Evolutionary conservation across 2,329 filamentous ascomycete species (phyloP).

Genomic region (Penicillium psychrosexuale): DNA sequence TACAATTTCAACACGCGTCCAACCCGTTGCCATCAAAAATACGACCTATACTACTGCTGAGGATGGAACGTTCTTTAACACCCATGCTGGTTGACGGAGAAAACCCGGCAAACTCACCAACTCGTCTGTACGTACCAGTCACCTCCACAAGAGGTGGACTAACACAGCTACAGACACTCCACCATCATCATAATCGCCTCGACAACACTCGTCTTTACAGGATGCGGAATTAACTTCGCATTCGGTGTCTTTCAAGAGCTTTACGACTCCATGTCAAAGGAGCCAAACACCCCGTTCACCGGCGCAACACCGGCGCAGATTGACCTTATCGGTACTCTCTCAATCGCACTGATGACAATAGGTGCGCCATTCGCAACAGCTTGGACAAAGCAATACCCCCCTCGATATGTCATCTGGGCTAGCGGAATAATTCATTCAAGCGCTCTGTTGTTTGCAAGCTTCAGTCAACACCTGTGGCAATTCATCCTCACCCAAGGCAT

Average conservation of each 20-base stretch:
- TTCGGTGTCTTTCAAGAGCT: constrained; percentile 44
- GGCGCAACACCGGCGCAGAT: constrained; percentile 37
- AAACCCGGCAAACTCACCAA: neutral
- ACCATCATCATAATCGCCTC: constrained; percentile 12
- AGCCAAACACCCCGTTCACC: constrained; percentile 33
- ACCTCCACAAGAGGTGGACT: neutral
- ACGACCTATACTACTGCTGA: neutral
- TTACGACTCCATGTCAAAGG: constrained; percentile 34
- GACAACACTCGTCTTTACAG: constrained; percentile 31
- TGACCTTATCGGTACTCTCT: constrained; percentile 39
- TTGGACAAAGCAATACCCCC: constrained; percentile 36
- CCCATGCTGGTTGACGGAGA: constrained; percentile 3
- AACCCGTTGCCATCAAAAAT: neutral
- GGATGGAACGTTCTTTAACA: neutral
- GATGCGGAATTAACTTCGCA: constrained; percentile 39
- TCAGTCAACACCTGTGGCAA: constrained; percentile 33
- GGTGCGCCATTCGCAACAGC: constrained; percentile 34
- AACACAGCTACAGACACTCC: constrained; percentile 6
- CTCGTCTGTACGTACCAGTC: neutral
- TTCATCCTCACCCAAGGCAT: constrained; percentile 36
- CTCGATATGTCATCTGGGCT: constrained; percentile 27
- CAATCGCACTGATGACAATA: constrained; percentile 37
- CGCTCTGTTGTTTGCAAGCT: constrained; percentile 32
- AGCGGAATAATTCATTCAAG: constrained; percentile 31
- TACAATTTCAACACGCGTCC: neutral